A percentile compares a stretch with the other conserved stretches of the same genome.
phyloP scores from a whole-genome alignment of 352 stramenopile genomes.

The Proteromonas lacertae region DNA sequence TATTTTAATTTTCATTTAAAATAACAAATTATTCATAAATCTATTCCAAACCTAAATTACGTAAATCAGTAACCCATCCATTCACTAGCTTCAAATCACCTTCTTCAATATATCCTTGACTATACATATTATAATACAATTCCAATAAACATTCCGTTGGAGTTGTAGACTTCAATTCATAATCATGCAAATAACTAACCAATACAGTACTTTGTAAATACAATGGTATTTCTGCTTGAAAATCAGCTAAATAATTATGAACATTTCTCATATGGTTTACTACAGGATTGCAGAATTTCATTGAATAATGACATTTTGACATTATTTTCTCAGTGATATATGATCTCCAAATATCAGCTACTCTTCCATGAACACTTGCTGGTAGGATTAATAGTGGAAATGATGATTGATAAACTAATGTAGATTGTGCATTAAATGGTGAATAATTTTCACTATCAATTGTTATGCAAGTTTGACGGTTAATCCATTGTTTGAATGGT shows the following conservation, averaged over 20 bases:
- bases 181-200: background rate
- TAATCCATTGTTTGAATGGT: constrained; percentile 6
- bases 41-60: too few relatives aligned
- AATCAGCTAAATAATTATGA: constrained; percentile 10
- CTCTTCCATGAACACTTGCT: constrained; percentile 11
- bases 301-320: background rate
- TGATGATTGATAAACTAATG: constrained; percentile 7
- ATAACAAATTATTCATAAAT: too few relatives aligned
- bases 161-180: background rate
- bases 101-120: too few relatives aligned
- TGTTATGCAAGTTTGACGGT: background rate
- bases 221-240: constrained; percentile 5
- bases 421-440: constrained; percentile 12
- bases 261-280: constrained; percentile 6
- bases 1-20: too few relatives aligned
- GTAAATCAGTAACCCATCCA: too few relatives aligned
- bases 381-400: constrained; percentile 15
- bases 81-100: too few relatives aligned
- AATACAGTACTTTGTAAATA: constrained; percentile 4
- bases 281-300: constrained; percentile 6
- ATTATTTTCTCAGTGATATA: constrained; percentile 15
- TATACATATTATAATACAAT: too few relatives aligned
- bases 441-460: constrained; percentile 3
- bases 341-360: constrained; percentile 16
- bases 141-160: constrained; percentile 3